Conservation (phyloP, 495 filamentous ascomycete species). For the Corynascus novoguineensis region DNA sequence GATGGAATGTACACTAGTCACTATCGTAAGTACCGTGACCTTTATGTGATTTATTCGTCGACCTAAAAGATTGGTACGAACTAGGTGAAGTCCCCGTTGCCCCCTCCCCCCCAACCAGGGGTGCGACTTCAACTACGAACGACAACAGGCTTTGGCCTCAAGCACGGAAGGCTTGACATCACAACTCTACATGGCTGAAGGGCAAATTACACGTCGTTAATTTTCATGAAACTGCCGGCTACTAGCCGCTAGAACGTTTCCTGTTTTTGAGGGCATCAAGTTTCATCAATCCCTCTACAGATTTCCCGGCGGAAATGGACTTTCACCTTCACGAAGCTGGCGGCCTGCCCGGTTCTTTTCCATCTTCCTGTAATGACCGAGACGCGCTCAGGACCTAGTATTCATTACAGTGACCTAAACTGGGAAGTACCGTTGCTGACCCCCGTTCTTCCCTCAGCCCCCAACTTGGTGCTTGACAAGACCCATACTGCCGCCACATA, state of each 20-base stretch:
- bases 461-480: constrained; percentile 10
- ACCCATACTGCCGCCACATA: constrained; percentile 1
- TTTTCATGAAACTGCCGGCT: background rate
- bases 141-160: no score
- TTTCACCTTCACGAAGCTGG: background rate
- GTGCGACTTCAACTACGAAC: no score
- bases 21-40: no score
- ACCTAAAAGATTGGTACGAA: no score
- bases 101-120: no score
- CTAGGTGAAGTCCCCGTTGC: no score
- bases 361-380: constrained; percentile 14
- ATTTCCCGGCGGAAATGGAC: constrained; percentile 1
- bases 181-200: no score
- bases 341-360: background rate
- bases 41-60: no score
- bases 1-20: no score
- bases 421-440: constrained; percentile 9
- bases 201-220: background rate
- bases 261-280: constrained; percentile 26
- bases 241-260: background rate
- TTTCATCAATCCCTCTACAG: constrained; percentile 28
- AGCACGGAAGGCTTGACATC: no score
- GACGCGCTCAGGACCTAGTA: no score
- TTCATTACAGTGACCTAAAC: background rate
- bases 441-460: background rate